Base-by-base conservation (phyloP, 1,139 yeast genomes). In the Suhomyces maxii region DNA sequence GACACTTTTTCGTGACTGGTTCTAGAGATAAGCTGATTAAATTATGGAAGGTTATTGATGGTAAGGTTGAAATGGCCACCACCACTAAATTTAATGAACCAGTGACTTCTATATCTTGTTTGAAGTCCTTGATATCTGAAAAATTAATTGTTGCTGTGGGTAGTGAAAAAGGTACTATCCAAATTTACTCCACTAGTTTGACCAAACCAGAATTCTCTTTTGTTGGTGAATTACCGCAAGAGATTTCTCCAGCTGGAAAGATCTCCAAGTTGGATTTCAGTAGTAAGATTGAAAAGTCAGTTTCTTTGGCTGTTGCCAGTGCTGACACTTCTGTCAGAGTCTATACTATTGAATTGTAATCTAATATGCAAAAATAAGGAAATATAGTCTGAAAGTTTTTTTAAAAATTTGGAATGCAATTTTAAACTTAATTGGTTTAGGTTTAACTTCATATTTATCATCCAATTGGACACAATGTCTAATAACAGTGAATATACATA, bases 21-120 rank as follows among this genome's bases (percentile, higher is more conserved):
- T 87, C 97, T 3, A 81, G 99, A 65, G 99, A 95, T 64, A 88
- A 83, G 60, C 77, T 79, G 13, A 64, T 91, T 42, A 89, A 88
- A 61, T 58, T 83, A 10, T 93, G 99, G 99, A 60, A 59, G 23
- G 56, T 76, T 8, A 60, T 54, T 3, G 57, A 54, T 7, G 52
- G 61, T 26, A 52, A 61, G 39, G 67, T 69, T 52, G 59, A 65
- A 44, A 46, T 67, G 44, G 54, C 63, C 8, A 64, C 62, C 31
- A 46, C 66, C 8, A 49, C 72, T 26, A 83, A 80, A 53, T 66
- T 82, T 36, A 52, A 54, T 0, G 74, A 72, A 9, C 81, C 97
- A 0, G 84, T 87, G 2, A 89, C 97, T 0, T 84, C 97, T 0
- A 71, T 90, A 2, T 84, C 89, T 37, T 73, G 83, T 5, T 75